Percentiles rank a stretch among this genome's conserved stretches.
Evolutionary conservation across 2,329 filamentous ascomycete genomes (phyloP).

Genomic region (Microdochium bolleyi): DNA sequence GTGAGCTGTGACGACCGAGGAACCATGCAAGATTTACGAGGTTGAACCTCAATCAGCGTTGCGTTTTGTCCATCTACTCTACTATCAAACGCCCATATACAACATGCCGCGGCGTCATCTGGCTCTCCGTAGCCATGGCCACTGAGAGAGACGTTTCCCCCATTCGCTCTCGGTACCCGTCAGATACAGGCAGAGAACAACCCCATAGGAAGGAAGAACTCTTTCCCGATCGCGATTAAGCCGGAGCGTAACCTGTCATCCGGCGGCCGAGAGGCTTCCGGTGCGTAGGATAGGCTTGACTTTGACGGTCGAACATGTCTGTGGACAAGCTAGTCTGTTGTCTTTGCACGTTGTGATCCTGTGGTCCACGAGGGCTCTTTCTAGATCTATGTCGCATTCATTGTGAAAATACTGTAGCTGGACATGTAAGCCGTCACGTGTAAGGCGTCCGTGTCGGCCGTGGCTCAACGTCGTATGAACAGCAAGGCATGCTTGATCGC

Average conservation of each 20-base stretch:
- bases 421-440: too few relatives aligned
- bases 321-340: constrained; percentile 1
- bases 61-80: too few relatives aligned
- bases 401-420: too few relatives aligned
- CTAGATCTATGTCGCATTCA: too few relatives aligned
- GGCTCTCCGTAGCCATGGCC: constrained; percentile 42
- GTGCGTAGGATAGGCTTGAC: constrained; percentile 94
- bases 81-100: neutral
- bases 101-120: constrained; percentile 45
- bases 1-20: too few relatives aligned
- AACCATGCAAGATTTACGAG: too few relatives aligned
- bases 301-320: constrained; percentile 76
- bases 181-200: constrained; percentile 69
- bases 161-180: constrained; percentile 76
- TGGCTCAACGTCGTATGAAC: too few relatives aligned
- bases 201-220: neutral
- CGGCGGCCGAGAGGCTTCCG: constrained; percentile 66
- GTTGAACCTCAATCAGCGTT: too few relatives aligned
- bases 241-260: constrained; percentile 91
- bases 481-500: neutral
- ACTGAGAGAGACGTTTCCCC: constrained; percentile 49
- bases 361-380: neutral
- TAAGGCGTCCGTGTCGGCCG: too few relatives aligned
- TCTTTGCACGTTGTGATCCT: neutral
- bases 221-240: constrained; percentile 82